Evolutionary conservation across 768 basidiomycete genomes (phyloP).

Genomic region (Pulveroboletus sp.): DNA sequence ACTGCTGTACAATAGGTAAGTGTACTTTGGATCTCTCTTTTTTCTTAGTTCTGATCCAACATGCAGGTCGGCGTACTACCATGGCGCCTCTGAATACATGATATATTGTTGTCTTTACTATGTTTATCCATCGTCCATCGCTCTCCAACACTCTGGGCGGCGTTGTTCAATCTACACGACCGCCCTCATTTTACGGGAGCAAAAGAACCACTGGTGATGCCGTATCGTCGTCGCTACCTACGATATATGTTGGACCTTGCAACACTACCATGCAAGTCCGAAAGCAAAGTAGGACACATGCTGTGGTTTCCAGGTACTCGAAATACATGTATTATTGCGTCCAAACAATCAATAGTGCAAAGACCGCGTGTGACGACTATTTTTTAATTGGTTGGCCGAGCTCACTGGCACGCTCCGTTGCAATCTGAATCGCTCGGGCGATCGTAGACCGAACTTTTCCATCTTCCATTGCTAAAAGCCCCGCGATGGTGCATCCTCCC

Average conservation of each 20-base stretch:
- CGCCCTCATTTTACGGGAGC: constrained; percentile 98
- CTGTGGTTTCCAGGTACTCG: neutral
- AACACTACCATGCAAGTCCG: constrained; percentile 26
- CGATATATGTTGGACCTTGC: constrained; percentile 33
- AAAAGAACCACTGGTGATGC: constrained; percentile 39
- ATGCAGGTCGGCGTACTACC: neutral
- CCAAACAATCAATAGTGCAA: neutral
- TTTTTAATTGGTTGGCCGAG: constrained; percentile 69
- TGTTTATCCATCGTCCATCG: constrained; percentile 25
- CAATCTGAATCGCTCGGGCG: constrained; percentile 90
- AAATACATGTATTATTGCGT: neutral
- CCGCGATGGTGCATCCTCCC: constrained; percentile 97
- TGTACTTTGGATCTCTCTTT: neutral
- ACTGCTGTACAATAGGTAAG: constrained; percentile 16
- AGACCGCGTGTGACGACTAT: constrained; percentile 16
- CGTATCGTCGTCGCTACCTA: constrained; percentile 30
- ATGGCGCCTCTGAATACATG: constrained; percentile 2
- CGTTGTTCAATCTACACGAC: constrained; percentile 63
- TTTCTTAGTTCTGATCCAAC: neutral
- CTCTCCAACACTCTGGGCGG: constrained; percentile 98
- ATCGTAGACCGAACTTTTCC: constrained; percentile 91
- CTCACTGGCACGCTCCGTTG: constrained; percentile 83
- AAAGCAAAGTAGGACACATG: constrained; percentile 35
- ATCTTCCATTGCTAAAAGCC: constrained; percentile 92
- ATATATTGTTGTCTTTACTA: neutral